Conservation (phyloP, 805 yeast genomes). For the Teunomyces stri region DNA sequence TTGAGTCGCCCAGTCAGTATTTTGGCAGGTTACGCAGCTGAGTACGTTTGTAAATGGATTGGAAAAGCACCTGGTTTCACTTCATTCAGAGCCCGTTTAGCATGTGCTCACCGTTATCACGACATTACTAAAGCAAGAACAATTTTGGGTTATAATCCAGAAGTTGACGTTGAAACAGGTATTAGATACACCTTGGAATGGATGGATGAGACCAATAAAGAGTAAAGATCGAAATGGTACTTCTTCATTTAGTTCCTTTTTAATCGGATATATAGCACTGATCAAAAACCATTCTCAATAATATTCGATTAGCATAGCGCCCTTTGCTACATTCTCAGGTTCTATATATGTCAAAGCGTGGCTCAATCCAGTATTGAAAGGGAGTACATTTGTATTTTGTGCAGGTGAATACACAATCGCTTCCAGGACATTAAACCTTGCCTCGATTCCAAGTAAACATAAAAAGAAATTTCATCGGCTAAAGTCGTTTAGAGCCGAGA, state of each 20-base stretch:
- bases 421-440: too few species aligned
- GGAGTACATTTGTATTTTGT: not conserved
- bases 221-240: not conserved
- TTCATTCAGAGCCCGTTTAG: constrained; percentile 89
- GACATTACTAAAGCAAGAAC: constrained; percentile 84
- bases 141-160: constrained; percentile 76
- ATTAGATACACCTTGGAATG: constrained; percentile 76
- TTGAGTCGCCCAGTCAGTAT: constrained; percentile 76
- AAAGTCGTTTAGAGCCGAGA: too few species aligned
- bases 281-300: too few species aligned
- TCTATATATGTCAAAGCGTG: not conserved
- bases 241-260: too few species aligned
- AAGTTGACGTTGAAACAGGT: constrained; percentile 75
- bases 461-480: too few species aligned
- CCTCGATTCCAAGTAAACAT: too few species aligned
- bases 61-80: constrained; percentile 93
- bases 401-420: not conserved
- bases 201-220: constrained; percentile 65
- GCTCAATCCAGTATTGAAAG: not conserved
- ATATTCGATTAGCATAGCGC: too few species aligned
- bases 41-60: constrained; percentile 61
- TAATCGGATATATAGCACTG: too few species aligned
- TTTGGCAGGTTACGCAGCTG: constrained; percentile 76
- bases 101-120: constrained; percentile 92
- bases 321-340: too few species aligned